Conservation (phyloP, 1,284 basidiomycete genomes). For the Ustilago tritici region DNA sequence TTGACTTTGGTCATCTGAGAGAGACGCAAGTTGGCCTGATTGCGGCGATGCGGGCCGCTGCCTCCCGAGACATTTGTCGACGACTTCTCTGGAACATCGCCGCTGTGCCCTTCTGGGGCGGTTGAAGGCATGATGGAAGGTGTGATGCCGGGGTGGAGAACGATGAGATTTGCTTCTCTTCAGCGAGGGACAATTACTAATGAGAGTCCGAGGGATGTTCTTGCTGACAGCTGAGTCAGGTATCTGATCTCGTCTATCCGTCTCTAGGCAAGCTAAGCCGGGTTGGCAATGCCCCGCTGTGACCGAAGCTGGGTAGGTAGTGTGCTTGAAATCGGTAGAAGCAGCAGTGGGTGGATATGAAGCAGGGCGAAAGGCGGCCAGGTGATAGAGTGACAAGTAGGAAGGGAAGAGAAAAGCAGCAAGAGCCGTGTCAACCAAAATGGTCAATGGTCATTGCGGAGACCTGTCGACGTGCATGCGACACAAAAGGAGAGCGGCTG, state of each 20-base stretch:
- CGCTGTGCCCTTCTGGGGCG: neutral
- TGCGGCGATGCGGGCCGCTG: constrained; percentile 22
- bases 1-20: constrained; percentile 49
- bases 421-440: constrained; percentile 1
- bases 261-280: neutral
- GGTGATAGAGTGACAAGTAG: neutral
- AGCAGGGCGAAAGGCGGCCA: neutral
- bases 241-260: neutral
- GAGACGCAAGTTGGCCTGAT: constrained; percentile 26
- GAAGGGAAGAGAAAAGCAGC: neutral
- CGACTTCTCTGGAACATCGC: constrained; percentile 16
- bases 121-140: constrained; percentile 12
- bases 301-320: neutral
- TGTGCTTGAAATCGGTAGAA: neutral
- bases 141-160: neutral
- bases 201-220: neutral
- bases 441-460: constrained; percentile 2
- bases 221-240: neutral
- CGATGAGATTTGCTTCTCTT: neutral
- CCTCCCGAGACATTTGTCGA: constrained; percentile 2
- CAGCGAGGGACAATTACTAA: neutral
- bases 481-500: neutral
- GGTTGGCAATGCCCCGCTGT: neutral
- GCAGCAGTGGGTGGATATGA: neutral
- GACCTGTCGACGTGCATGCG: constrained; percentile 14